These are phyloP conservation scores for Bonia amplexicaulis DNA, from an alignment of 176 grass and related monocot species.

Conservation along the genomic window DNA sequence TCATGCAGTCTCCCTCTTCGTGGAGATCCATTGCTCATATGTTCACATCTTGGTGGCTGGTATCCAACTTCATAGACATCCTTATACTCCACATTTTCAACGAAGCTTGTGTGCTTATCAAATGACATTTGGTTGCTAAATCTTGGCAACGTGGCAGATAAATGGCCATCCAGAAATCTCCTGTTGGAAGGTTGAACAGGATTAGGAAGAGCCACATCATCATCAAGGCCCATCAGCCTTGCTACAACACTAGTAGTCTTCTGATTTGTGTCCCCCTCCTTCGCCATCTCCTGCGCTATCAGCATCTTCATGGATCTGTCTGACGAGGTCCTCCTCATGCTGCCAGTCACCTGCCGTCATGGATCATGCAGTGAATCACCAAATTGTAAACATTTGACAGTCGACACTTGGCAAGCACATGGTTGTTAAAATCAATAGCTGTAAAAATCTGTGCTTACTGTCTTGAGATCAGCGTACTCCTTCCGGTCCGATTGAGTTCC, in stretches of 20 bases:
- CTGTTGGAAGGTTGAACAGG: conserved; percentile 32
- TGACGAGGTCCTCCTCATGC: conserved; percentile 39
- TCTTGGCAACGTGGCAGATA: conserved; percentile 29
- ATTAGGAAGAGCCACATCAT: conserved; percentile 37
- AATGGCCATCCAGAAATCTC: conserved; percentile 34
- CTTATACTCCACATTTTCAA: conserved; percentile 62
- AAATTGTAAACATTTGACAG: neutral
- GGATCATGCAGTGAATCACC: conserved; percentile 19
- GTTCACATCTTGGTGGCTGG: conserved; percentile 44
- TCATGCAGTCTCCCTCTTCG: conserved; percentile 26
- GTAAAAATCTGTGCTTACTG: conserved; percentile 22
- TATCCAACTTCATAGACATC: conserved; percentile 80
- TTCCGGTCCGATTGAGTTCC: conserved; percentile 47
- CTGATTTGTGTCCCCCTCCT: conserved; percentile 60
- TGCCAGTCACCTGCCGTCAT: conserved; percentile 24
- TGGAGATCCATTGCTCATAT: conserved; percentile 19
- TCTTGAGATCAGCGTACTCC: conserved; percentile 32
- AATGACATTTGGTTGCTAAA: conserved; percentile 33
- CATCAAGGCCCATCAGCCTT: conserved; percentile 91
- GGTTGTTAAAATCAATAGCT: neutral
- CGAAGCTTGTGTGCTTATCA: conserved; percentile 26
- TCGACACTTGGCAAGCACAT: neutral
- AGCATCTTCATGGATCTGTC: conserved; percentile 73
- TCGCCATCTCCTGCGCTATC: conserved; percentile 86
- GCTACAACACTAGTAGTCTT: conserved; percentile 71